phyloP scores from a whole-genome alignment of 495 filamentous ascomycete species.

The Talaromyces thailandensis region DNA sequence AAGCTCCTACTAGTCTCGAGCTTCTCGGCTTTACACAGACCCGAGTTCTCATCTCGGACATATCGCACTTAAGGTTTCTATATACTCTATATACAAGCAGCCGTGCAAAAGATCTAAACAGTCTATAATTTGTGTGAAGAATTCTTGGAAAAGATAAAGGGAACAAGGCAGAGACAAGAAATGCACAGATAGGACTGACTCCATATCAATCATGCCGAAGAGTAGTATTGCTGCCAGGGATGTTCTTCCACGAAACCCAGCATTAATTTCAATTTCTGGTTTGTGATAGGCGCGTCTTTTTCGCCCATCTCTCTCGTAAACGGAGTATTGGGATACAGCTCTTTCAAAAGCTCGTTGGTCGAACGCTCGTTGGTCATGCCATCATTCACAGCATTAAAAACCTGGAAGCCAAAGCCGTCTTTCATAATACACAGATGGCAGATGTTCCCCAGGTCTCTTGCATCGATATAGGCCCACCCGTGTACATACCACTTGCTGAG shows the following conservation, averaged over 20 bases:
- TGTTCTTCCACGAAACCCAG: conserved; percentile 49
- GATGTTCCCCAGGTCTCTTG: conserved; percentile 50
- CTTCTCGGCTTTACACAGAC: too few relatives aligned
- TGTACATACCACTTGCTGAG: conserved; percentile 42
- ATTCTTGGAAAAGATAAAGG: too few relatives aligned
- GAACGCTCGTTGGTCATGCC: conserved; percentile 37
- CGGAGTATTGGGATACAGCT: conserved; percentile 33
- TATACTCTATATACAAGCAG: too few relatives aligned
- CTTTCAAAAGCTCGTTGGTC: conserved; percentile 25
- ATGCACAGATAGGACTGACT: too few relatives aligned
- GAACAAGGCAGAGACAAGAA: too few relatives aligned
- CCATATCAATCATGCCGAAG: too few relatives aligned
- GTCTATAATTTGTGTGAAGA: too few relatives aligned
- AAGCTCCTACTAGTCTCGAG: too few relatives aligned
- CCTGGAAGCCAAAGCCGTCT: conserved; percentile 46
- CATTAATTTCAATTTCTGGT: conserved; percentile 48
- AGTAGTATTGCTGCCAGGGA: conserved; percentile 38
- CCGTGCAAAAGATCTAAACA: too few relatives aligned
- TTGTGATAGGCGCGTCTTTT: conserved; percentile 48
- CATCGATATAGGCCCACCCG: conserved; percentile 54
- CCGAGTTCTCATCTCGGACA: too few relatives aligned
- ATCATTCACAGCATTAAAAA: conserved; percentile 55
- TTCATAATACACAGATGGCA: conserved; percentile 40
- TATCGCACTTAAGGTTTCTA: too few relatives aligned
- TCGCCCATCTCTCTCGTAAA: conserved; percentile 44